phyloP scores from a whole-genome alignment of 2,329 filamentous ascomycete genomes.

The Nannizziopsis barbatae region DNA sequence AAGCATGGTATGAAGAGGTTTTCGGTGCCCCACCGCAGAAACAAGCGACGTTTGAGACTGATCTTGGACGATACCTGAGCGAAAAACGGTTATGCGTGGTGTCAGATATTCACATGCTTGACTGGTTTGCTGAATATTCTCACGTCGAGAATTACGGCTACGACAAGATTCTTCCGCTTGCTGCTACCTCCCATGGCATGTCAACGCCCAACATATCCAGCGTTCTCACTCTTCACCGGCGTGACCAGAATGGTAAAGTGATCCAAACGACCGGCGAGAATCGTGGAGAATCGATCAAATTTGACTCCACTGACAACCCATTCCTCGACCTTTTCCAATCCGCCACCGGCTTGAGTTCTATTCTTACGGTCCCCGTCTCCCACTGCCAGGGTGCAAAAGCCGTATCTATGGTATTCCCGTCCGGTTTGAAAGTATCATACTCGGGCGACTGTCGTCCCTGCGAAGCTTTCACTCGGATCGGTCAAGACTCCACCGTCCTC shows the following conservation, averaged over 20 bases:
- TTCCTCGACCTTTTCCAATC: constrained; percentile 35
- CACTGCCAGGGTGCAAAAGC: constrained; percentile 76
- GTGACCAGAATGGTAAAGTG: constrained; percentile 5
- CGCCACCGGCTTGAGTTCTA: constrained; percentile 51
- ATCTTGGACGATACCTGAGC: constrained; percentile 29
- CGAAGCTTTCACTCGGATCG: constrained; percentile 56
- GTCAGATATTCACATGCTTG: constrained; percentile 58
- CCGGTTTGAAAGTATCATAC: constrained; percentile 77
- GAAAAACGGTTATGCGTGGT: constrained; percentile 50
- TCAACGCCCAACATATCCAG: constrained; percentile 15
- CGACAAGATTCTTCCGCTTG: constrained; percentile 43
- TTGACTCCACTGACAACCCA: constrained; percentile 17
- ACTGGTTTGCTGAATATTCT: constrained; percentile 69
- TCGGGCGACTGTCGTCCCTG: constrained; percentile 88
- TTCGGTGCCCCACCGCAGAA: constrained; percentile 31
- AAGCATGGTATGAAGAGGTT: constrained; percentile 59
- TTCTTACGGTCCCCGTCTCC: constrained; percentile 56
- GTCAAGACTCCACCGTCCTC: constrained; percentile 64
- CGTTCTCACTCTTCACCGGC: constrained; percentile 11
- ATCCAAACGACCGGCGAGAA: constrained; percentile 11
- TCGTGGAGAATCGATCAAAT: constrained; percentile 19
- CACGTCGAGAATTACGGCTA: constrained; percentile 67
- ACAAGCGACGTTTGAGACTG: constrained; percentile 30
- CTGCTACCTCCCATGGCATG: constrained; percentile 28
- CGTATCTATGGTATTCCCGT: constrained; percentile 63